A percentile compares a stretch with the other conserved stretches of the same genome.
phyloP scores from a whole-genome alignment of 2,329 filamentous ascomycete species.

The Fusarium clavum region DNA sequence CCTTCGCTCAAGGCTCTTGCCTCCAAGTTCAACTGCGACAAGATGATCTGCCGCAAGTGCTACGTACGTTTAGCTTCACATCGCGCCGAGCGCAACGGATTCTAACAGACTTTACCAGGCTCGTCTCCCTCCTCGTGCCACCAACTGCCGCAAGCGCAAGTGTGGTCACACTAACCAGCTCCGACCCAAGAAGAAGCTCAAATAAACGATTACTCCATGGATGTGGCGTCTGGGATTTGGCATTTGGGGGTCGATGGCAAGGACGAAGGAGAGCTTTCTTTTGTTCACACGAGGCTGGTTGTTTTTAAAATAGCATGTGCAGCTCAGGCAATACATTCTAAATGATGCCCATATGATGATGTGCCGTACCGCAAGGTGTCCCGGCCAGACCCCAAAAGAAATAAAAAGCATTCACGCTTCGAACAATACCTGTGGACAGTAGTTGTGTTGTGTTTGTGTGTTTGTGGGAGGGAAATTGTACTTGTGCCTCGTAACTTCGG shows the following conservation, averaged over 20 bases:
- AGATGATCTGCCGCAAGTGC: conserved; percentile 99
- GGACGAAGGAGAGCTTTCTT: conserved; percentile 50
- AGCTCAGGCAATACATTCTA: conserved; percentile 54
- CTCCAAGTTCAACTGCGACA: conserved; percentile 99
- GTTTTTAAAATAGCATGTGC: conserved; percentile 57
- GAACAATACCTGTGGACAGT: conserved; percentile 3
- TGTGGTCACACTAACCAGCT: conserved; percentile 99
- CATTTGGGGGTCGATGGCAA: conserved; percentile 54
- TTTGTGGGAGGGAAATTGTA: neutral
- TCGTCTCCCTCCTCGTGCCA: conserved; percentile 95
- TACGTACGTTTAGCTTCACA: conserved; percentile 74
- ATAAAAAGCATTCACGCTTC: conserved; percentile 42
- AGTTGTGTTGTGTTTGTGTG: neutral
- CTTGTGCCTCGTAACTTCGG: neutral
- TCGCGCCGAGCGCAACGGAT: neutral
- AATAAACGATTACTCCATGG: conserved; percentile 64
- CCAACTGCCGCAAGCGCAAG: conserved; percentile 99
- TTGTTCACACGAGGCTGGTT: conserved; percentile 53
- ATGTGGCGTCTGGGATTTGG: conserved; percentile 61
- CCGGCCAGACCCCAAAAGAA: conserved; percentile 39
- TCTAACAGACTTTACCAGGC: conserved; percentile 57
- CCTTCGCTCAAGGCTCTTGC: conserved; percentile 98
- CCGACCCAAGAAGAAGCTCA: conserved; percentile 99
- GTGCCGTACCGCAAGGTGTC: conserved; percentile 38
- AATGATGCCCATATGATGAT: conserved; percentile 51